These are phyloP conservation scores for Pseudogymnoascus sp. DNA, from an alignment of 2,329 filamentous ascomycete species.

Conservation along the genomic window DNA sequence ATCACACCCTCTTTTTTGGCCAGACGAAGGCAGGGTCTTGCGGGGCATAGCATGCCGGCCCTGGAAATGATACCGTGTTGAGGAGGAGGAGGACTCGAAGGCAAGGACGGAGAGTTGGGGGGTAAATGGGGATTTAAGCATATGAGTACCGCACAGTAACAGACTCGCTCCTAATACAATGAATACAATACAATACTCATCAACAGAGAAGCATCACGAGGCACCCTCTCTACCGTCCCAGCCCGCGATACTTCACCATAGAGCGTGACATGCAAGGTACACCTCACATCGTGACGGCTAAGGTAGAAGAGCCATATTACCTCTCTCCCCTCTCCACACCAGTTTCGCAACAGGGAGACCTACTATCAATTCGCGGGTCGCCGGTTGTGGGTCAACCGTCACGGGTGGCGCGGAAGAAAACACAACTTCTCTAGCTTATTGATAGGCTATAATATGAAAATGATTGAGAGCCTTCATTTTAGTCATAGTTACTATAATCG, in stretches of 20 bases:
- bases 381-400: neutral
- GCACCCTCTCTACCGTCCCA: neutral
- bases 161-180: no score
- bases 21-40: neutral
- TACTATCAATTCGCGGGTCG: neutral
- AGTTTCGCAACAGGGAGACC: neutral
- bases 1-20: neutral
- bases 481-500: neutral
- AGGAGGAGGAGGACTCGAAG: neutral
- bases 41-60: neutral
- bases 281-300: neutral
- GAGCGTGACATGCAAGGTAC: neutral
- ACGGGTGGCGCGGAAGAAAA: neutral
- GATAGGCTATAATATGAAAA: neutral
- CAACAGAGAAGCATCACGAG: neutral
- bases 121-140: neutral
- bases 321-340: neutral
- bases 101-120: neutral
- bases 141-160: neutral
- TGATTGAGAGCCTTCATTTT: neutral
- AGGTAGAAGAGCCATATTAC: neutral
- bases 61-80: neutral
- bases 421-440: neutral
- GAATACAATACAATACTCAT: neutral
- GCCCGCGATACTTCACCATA: neutral